These are phyloP conservation scores for Choricystis sp. DNA, from an alignment of 139 green algal species.

Conservation along the genomic window DNA sequence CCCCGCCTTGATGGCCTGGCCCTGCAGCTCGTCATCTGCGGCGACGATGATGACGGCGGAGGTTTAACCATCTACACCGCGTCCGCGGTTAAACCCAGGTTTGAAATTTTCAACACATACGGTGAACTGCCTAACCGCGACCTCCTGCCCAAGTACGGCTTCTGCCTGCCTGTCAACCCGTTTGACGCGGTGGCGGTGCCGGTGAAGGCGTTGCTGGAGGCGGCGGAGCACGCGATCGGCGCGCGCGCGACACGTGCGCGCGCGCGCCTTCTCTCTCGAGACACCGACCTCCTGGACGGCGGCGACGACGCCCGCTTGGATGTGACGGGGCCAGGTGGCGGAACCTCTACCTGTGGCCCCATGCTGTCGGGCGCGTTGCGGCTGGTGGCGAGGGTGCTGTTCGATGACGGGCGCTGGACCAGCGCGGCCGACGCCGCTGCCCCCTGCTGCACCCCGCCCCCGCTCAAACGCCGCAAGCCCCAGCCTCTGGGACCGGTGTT, in stretches of 20 bases:
- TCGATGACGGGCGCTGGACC: conserved; percentile 4
- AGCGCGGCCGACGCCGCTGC: conserved; percentile 19
- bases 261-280: conserved; percentile 1
- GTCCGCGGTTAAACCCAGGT: conserved; percentile 15
- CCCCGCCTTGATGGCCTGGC: conserved; percentile 12
- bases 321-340: neutral
- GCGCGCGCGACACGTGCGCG: neutral
- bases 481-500: neutral
- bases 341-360: conserved; percentile 4
- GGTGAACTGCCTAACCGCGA: conserved; percentile 38
- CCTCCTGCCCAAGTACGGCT: conserved; percentile 48
- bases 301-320: conserved; percentile 29
- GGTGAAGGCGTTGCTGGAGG: conserved; percentile 8
- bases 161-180: conserved; percentile 33
- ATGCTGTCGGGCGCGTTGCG: conserved; percentile 15
- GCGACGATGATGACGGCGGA: conserved; percentile 11
- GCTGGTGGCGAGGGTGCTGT: conserved; percentile 11
- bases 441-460: neutral
- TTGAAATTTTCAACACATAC: conserved; percentile 48
- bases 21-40: conserved; percentile 56
- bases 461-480: neutral
- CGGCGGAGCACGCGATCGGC: conserved; percentile 3
- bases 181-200: conserved; percentile 20
- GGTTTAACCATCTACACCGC: conserved; percentile 47
- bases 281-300: conserved; percentile 19